Evolutionary conservation across 331 rosid species (phyloP), one percentile per base, ranked within the genome.

Genomic region (Cucumis variabilis): DNA sequence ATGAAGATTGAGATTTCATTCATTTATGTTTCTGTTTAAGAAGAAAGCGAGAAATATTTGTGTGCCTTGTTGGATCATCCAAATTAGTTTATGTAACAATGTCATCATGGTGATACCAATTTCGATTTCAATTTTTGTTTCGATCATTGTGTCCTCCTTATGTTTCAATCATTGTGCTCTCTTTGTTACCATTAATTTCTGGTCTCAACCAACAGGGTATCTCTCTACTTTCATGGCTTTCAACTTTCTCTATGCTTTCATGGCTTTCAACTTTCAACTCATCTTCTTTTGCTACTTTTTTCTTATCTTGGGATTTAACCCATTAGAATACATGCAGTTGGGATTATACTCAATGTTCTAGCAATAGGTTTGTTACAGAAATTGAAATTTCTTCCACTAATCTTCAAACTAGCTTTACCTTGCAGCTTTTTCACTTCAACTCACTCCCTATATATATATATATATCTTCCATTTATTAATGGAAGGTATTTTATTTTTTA

Each of bases 151-250:
- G n/a, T n/a, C n/a, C n/a, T n/a, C n/a, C n/a, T n/a, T n/a, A n/a
- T 85, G 30, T 62, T 84, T 72, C 92, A 88, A 88, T 92, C 86
- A 90, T 93, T 86, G 88, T 91, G 73, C 23, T 96, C 74, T 87
- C 92, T 79, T 88, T 95, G 88, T 88, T 91, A 13, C 81, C 81
- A 74, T 41, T 17, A 44, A 74, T 74, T 84, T 92, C 91, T 90
- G n/a, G 93, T 89, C 89, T 97, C 76, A 97, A 97, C 93, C 97
- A 92, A 81, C 98, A 97, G 89, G 98, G 99, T 37, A 93, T 90
- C 85, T 91, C 98, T 86, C 90, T 97, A 63, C 97, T 95, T 87
- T 95, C 99, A 88, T 97, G 99, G 99, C 92, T 95, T 90, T 93
- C 98, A 86, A n/a, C n/a, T n/a, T n/a, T n/a, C n/a, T n/a, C n/a